Evolutionary conservation across 768 basidiomycete genomes (phyloP).

Genomic region (Tulasnella sp.): DNA sequence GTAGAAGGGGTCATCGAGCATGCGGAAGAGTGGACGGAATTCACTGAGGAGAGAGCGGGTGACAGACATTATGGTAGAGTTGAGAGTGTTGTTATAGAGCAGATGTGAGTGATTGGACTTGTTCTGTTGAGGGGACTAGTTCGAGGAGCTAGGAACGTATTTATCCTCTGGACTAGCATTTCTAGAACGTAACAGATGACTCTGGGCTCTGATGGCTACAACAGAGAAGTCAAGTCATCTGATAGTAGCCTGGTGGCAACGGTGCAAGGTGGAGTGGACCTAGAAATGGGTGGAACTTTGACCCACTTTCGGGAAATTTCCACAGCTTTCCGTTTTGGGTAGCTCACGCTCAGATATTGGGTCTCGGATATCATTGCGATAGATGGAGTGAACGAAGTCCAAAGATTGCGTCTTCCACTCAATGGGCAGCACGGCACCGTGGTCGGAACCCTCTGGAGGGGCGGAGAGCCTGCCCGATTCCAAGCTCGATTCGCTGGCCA

Average conservation of each 20-base stretch:
- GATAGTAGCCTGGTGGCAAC: background rate
- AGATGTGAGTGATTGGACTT: background rate
- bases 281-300: background rate
- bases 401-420: no score
- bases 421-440: no score
- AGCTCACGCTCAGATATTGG: background rate
- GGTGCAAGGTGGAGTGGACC: background rate
- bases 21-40: slow-evolving; percentile 18
- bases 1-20: slow-evolving; percentile 9
- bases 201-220: background rate
- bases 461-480: no score
- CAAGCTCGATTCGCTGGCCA: no score
- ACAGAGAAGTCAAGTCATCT: background rate
- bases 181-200: background rate
- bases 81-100: background rate
- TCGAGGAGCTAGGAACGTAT: background rate
- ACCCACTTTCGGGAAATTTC: background rate
- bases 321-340: background rate
- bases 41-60: slow-evolving; percentile 4
- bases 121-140: background rate
- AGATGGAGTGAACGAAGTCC: no score
- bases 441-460: no score
- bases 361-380: no score
- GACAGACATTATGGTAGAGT: background rate
- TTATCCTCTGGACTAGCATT: background rate